These are phyloP conservation scores for Asterella californica DNA, from an alignment of 225 moss, liverwort and hornwort species.

Conservation along the genomic window DNA sequence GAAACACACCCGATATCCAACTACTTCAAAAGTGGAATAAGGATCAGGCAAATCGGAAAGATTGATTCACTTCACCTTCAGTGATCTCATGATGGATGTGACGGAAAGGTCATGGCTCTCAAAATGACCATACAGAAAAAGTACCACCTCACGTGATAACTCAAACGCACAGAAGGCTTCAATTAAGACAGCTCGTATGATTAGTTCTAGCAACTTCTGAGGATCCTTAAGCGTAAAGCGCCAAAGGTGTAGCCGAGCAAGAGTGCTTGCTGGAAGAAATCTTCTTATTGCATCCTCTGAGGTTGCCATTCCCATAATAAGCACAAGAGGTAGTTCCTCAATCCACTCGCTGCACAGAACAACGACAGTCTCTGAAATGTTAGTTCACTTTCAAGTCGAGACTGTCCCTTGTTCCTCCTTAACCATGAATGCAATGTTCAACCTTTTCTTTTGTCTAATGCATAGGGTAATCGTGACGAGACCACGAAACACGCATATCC, in stretches of 20 bases:
- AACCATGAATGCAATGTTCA: too few species aligned
- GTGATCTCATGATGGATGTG: constrained; percentile 70
- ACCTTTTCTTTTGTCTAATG: background rate
- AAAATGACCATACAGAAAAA: constrained; percentile 63
- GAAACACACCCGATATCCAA: background rate
- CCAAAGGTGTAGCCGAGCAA: constrained; percentile 64
- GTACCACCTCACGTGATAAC: constrained; percentile 58
- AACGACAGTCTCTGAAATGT: background rate
- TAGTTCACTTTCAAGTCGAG: background rate
- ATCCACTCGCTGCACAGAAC: constrained; percentile 86
- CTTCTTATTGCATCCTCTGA: constrained; percentile 63
- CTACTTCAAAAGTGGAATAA: background rate
- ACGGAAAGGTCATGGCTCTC: constrained; percentile 75
- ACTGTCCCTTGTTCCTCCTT: too few species aligned
- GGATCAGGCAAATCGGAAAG: background rate
- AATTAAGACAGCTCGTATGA: constrained; percentile 66
- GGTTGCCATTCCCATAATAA: constrained; percentile 81
- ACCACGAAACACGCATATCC: too few species aligned
- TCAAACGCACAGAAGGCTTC: constrained; percentile 88
- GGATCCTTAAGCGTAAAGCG: constrained; percentile 75
- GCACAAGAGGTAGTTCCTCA: constrained; percentile 67
- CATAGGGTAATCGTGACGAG: background rate
- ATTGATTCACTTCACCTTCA: constrained; percentile 52
- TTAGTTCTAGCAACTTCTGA: constrained; percentile 58
- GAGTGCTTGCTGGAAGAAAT: constrained; percentile 65